Evolutionary conservation across 768 basidiomycete genomes (phyloP), one percentile per base, ranked within the genome.

Genomic region (Gelatoporia subvermispora): DNA sequence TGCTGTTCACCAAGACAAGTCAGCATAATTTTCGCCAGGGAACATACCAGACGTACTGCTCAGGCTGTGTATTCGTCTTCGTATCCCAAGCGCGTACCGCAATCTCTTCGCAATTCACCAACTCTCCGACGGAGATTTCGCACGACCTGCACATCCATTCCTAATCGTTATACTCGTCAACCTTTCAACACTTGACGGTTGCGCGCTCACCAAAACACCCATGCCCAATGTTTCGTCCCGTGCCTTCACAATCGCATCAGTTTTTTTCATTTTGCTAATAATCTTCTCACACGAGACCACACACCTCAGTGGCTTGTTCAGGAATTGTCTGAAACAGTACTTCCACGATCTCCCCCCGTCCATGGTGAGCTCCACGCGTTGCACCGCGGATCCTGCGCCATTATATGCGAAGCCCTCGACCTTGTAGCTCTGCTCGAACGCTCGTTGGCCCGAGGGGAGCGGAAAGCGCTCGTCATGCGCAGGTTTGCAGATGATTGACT

Each of bases 301-400:
- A 4, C 21, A 53, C 52, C 52, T 40, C 11, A 52, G 25, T 0
- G 56, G 58, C 2, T 47, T 35, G 1, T 56, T 47, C 9, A 47
- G 17, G 39, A 57, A 57, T 4, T 41, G 53, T 21, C 51, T 51
- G 46, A 53, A 55, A 23, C 58, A 57, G 17, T 53, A 60, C 24
- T 44, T 50, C 58, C 58, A 59, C 17, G 55, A 52, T 46, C 48
- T 50, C 1, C 58, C 58, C 2, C 51, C 58, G 38, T 59, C 58
- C 31, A 59, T 36, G 17, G 43, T 54, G n/a, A 59, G 34, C 43
- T 59, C 58, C 4, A 59, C 52, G 3, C 55, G 51, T n/a, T 54
- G 47, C 17, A 59, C 31, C 7, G 37, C 35, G 10, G 48, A 39
- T 0, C 58, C 58, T 10, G 45, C 43, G 2, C 57, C 57, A 28